Conservation (phyloP, 2,329 filamentous ascomycete genomes). For the Colletotrichum lindemuthianum region DNA sequence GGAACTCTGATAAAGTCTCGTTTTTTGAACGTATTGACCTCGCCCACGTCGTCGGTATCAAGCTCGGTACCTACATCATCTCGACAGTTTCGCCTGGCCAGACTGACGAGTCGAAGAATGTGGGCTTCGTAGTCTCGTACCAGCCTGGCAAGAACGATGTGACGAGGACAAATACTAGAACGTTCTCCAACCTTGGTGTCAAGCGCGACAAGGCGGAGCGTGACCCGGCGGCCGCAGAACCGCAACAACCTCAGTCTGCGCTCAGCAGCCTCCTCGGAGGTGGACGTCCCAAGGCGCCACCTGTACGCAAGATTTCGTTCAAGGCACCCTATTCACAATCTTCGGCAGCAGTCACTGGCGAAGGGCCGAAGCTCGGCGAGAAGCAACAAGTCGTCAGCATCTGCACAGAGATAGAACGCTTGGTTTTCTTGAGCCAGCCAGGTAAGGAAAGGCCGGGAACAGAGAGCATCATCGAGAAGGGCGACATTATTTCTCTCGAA, state of each 20-base stretch:
- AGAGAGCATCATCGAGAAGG: constrained; percentile 62
- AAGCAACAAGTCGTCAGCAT: constrained; percentile 69
- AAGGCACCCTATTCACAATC: constrained; percentile 66
- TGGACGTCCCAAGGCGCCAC: constrained; percentile 46
- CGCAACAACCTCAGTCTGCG: constrained; percentile 40
- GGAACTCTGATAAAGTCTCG: constrained; percentile 93
- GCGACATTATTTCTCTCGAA: constrained; percentile 82
- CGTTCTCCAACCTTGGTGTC: constrained; percentile 67
- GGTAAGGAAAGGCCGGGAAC: constrained; percentile 51
- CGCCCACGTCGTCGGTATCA: constrained; percentile 76
- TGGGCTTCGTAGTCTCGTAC: constrained; percentile 86
- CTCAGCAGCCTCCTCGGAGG: constrained; percentile 56
- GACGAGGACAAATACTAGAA: constrained; percentile 85
- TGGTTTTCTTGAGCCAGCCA: constrained; percentile 62
- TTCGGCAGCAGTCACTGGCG: constrained; percentile 63
- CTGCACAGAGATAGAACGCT: constrained; percentile 79
- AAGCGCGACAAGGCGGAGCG: constrained; percentile 29
- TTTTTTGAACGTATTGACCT: constrained; percentile 90
- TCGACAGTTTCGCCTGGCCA: constrained; percentile 83
- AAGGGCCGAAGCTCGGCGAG: constrained; percentile 59
- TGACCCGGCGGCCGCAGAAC: constrained; percentile 1
- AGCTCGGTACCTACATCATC: constrained; percentile 88
- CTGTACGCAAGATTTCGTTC: constrained; percentile 59
- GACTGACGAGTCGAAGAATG: constrained; percentile 80
- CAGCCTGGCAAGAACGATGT: constrained; percentile 76